Evolutionary conservation across 75 land plant genomes (phyloP).

Genomic region (Gnetum montanum): DNA sequence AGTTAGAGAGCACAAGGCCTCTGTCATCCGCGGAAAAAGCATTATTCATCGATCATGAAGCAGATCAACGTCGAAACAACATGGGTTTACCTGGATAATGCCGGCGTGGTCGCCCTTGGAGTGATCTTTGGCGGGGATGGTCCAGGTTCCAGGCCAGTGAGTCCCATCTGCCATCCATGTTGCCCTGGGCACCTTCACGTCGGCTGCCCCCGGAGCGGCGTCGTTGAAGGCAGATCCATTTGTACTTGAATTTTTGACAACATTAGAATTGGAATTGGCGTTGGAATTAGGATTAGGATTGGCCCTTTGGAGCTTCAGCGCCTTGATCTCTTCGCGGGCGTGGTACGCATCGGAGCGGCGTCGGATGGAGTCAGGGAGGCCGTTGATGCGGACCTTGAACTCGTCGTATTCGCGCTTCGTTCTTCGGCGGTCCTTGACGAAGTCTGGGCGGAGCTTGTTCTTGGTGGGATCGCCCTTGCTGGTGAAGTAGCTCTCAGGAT

Average conservation of each 20-base stretch:
- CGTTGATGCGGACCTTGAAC: constrained; percentile 78
- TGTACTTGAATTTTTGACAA: too few relatives aligned
- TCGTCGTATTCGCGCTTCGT: constrained; percentile 83
- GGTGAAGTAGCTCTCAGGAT: constrained; percentile 60
- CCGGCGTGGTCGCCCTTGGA: constrained; percentile 69
- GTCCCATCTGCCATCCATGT: constrained; percentile 92
- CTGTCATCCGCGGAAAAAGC: too few relatives aligned
- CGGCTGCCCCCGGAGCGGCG: not conserved
- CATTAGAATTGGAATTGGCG: too few relatives aligned
- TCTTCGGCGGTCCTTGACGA: constrained; percentile 56
- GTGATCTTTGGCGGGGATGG: constrained; percentile 30
- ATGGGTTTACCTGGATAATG: constrained; percentile 55
- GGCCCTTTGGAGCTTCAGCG: constrained; percentile 19
- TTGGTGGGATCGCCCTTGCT: constrained; percentile 64
- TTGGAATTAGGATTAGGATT: too few relatives aligned
- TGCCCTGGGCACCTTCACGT: constrained; percentile 39
- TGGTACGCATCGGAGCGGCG: constrained; percentile 72
- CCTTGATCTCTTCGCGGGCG: constrained; percentile 63
- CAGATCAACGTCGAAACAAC: not conserved
- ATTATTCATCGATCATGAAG: too few relatives aligned
- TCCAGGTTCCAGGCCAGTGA: constrained; percentile 89
- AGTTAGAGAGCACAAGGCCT: too few relatives aligned
- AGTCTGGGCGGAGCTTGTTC: constrained; percentile 51
- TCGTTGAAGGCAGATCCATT: too few relatives aligned
- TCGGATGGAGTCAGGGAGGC: constrained; percentile 67